Conservation (phyloP, 305 asterid species). For the Caryopteris hybrid region DNA sequence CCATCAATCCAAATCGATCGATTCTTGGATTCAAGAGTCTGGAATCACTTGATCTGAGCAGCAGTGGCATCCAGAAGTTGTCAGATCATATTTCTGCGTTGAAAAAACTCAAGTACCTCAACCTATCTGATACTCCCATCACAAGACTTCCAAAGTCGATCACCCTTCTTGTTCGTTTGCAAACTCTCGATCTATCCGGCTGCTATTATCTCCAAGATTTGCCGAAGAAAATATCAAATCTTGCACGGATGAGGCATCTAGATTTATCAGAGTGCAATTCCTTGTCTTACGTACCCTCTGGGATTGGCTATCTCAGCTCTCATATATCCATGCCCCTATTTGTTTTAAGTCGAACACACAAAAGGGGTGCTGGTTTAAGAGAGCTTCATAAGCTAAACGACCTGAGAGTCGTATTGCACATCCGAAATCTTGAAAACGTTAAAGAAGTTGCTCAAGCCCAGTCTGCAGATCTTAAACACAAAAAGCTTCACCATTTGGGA, state of each 20-base stretch:
- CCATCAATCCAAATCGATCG: neutral
- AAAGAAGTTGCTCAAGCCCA: neutral
- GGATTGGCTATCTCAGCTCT: neutral
- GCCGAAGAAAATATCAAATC: neutral
- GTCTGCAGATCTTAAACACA: neutral
- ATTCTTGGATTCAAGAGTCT: neutral
- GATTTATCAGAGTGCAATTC: conserved; percentile 11
- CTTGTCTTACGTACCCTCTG: neutral
- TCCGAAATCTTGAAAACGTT: neutral
- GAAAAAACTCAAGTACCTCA: conserved; percentile 6
- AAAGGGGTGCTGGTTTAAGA: neutral
- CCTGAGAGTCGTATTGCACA: neutral
- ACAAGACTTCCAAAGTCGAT: neutral
- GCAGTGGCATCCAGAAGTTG: neutral
- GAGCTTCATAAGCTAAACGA: neutral
- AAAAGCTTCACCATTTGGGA: neutral
- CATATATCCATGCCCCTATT: neutral
- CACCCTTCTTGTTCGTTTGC: neutral
- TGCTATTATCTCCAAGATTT: neutral
- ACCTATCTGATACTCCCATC: conserved; percentile 7
- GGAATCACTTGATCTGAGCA: conserved; percentile 1
- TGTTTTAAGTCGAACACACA: neutral
- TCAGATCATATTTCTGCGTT: neutral
- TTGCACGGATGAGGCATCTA: neutral
- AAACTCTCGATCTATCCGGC: neutral